phyloP scores from a whole-genome alignment of 768 basidiomycete genomes.

The Lactarius tabidus region DNA sequence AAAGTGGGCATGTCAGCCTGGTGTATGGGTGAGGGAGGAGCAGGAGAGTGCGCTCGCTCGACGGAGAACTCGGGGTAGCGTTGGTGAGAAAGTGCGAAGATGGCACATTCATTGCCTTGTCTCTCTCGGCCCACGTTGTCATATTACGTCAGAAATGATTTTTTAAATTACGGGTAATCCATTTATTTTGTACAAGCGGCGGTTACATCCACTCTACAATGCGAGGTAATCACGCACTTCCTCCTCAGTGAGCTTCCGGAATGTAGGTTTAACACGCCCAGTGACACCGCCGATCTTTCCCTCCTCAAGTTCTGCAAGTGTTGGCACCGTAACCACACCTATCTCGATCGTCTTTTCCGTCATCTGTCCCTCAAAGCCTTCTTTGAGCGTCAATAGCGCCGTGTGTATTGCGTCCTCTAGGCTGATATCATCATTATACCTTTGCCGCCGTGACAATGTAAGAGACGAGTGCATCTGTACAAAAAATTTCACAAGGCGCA shows the following conservation, averaged over 20 bases:
- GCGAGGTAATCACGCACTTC: slow-evolving; percentile 96
- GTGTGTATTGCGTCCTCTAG: slow-evolving; percentile 99
- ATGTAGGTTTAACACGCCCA: slow-evolving; percentile 76
- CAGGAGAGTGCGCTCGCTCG: neutral
- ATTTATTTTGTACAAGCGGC: neutral
- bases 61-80: neutral
- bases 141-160: neutral
- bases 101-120: too few relatives aligned
- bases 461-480: neutral
- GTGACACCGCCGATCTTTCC: slow-evolving; percentile 66
- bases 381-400: slow-evolving; percentile 93
- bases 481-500: slow-evolving; percentile 36
- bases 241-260: slow-evolving; percentile 93
- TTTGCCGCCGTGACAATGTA: slow-evolving; percentile 32
- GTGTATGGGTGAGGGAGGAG: neutral
- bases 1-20: slow-evolving; percentile 15
- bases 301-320: slow-evolving; percentile 59
- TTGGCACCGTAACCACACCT: slow-evolving; percentile 90
- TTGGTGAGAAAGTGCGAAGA: neutral
- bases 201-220: slow-evolving; percentile 56
- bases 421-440: slow-evolving; percentile 99
- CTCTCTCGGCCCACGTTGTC: too few relatives aligned
- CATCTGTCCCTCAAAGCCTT: slow-evolving; percentile 99
- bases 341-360: slow-evolving; percentile 99
- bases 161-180: neutral